These are phyloP conservation scores for Stephanodiscus minutulus DNA, from an alignment of 108 stramenopile species.

Conservation along the genomic window DNA sequence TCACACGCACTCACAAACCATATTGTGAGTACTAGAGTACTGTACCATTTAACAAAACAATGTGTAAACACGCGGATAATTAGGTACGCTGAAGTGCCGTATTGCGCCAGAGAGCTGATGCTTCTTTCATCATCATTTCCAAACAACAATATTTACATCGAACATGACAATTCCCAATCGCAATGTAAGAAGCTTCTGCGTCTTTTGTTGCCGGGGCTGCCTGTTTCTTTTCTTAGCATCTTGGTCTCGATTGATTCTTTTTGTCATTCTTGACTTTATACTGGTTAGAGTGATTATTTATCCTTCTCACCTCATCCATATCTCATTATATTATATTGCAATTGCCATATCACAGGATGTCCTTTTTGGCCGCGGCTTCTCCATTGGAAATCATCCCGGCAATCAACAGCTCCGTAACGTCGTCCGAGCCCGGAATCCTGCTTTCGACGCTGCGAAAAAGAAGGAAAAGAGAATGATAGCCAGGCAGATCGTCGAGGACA, in stretches of 20 bases:
- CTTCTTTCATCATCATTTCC: too few species aligned
- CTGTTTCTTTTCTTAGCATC: neutral
- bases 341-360: conserved; percentile 39
- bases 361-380: conserved; percentile 59
- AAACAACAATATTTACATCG: too few species aligned
- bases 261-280: neutral
- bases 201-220: neutral
- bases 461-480: conserved; percentile 66
- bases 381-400: conserved; percentile 59
- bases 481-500: conserved; percentile 50
- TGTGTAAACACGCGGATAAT: too few species aligned
- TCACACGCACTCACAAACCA: too few species aligned
- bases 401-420: conserved; percentile 62
- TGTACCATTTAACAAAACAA: too few species aligned
- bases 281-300: neutral
- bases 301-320: neutral
- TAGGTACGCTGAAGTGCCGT: too few species aligned
- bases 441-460: conserved; percentile 62
- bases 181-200: neutral
- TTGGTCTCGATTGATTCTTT: neutral
- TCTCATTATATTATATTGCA: neutral
- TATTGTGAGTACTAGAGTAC: too few species aligned
- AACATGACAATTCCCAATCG: neutral
- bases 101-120: too few species aligned
- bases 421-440: conserved; percentile 57